Evolutionary conservation across 495 filamentous ascomycete genomes (phyloP).

Genomic region (Lophiostoma macrostomum): DNA sequence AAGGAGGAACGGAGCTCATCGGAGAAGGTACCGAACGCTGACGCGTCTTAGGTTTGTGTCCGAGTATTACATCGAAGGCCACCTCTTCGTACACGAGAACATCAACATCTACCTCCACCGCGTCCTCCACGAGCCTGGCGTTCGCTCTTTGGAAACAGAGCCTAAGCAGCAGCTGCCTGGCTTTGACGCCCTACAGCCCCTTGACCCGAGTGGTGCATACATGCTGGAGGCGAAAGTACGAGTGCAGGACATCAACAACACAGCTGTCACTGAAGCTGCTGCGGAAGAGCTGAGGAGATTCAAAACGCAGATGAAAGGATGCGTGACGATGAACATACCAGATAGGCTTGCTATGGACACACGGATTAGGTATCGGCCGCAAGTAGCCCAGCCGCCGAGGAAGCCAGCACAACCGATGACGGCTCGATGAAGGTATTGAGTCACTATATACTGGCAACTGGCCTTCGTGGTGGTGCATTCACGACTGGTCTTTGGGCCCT

Average conservation of each 20-base stretch:
- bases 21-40: slow-evolving; percentile 1
- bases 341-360: slow-evolving; percentile 67
- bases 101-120: slow-evolving; percentile 44
- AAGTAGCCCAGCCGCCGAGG: background rate
- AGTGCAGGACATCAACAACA: slow-evolving; percentile 41
- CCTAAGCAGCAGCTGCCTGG: slow-evolving; percentile 46
- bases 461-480: too few species aligned
- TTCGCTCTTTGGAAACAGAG: slow-evolving; percentile 13
- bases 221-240: slow-evolving; percentile 44
- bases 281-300: slow-evolving; percentile 58
- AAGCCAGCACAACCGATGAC: background rate
- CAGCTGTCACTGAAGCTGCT: slow-evolving; percentile 50
- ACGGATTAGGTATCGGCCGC: slow-evolving; percentile 45
- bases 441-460: too few species aligned
- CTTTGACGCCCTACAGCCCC: slow-evolving; percentile 32
- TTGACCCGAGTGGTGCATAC: slow-evolving; percentile 41
- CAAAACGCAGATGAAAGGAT: slow-evolving; percentile 61
- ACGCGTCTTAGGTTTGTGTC: slow-evolving; percentile 42
- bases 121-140: slow-evolving; percentile 26
- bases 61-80: slow-evolving; percentile 44
- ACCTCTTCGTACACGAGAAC: slow-evolving; percentile 46
- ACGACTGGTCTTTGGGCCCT: too few species aligned
- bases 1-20: slow-evolving; percentile 16
- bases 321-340: slow-evolving; percentile 60
- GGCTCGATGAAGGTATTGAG: too few species aligned